Evolutionary conservation across 129 eudicot genomes (phyloP).

Genomic region (Helianthus annuus): HanXRQr2.0-SUNRISE NC_035433.2:149471869-149472368

Average conservation of each 20-base stretch:
- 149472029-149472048: conserved; percentile 98
- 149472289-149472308: conserved; percentile 15
- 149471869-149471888: conserved; percentile 5
- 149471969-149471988: conserved; percentile 95
- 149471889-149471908: not conserved
- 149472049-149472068: conserved; percentile 93
- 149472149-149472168: conserved; percentile 53
- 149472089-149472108: not conserved
- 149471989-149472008: conserved; percentile 98
- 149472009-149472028: conserved; percentile 94
- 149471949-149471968: conserved; percentile 51
- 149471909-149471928: not conserved
- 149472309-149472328: conserved; percentile 15
- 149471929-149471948: conserved; percentile 1
- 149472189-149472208: conserved; percentile 95
- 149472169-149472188: conserved; percentile 90
- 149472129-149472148: conserved; percentile 12
- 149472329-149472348: conserved; percentile 11
- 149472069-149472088: conserved; percentile 87
- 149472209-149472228: conserved; percentile 92
- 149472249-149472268: conserved; percentile 79
- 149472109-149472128: conserved; percentile 14
- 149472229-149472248: conserved; percentile 87
- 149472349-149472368: conserved; percentile 13
- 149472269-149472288: conserved; percentile 42